These are phyloP conservation scores for Corynespora cassiicola DNA, from an alignment of 2,329 filamentous ascomycete genomes.

Conservation along the genomic window DNA sequence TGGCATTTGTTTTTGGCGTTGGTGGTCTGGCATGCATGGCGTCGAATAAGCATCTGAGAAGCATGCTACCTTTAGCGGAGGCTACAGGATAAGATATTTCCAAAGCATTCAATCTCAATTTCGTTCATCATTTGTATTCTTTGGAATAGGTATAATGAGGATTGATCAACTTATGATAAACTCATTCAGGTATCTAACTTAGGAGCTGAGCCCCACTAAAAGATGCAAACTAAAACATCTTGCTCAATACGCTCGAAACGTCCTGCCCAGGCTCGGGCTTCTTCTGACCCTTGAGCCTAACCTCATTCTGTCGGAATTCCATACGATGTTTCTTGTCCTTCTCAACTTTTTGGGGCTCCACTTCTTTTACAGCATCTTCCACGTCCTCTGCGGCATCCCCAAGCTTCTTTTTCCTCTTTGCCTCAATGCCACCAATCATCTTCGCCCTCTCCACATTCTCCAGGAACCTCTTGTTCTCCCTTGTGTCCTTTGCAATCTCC, in stretches of 20 bases:
- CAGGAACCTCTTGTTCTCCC: constrained; percentile 83
- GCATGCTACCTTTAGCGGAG: too few relatives aligned
- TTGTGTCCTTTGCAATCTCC: constrained; percentile 76
- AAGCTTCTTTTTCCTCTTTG: constrained; percentile 61
- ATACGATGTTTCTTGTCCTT: constrained; percentile 52
- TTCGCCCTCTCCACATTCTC: constrained; percentile 80
- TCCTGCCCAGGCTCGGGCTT: constrained; percentile 39
- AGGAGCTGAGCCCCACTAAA: too few relatives aligned
- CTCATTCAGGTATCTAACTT: too few relatives aligned
- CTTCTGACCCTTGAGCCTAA: constrained; percentile 49
- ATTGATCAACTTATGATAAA: too few relatives aligned
- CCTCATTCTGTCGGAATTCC: constrained; percentile 73
- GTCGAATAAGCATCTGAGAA: too few relatives aligned
- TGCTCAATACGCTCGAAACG: constrained; percentile 42
- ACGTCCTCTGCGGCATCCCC: constrained; percentile 27
- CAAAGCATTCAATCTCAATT: too few relatives aligned
- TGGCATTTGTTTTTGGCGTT: constrained; percentile 16
- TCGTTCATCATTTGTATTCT: too few relatives aligned
- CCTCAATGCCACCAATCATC: constrained; percentile 70
- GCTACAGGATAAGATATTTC: too few relatives aligned
- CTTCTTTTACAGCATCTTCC: constrained; percentile 51
- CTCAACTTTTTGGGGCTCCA: constrained; percentile 27
- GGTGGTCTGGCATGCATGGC: too few relatives aligned
- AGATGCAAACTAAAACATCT: too few relatives aligned
- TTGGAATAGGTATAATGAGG: too few relatives aligned